Percentiles rank a stretch among this genome's conserved stretches.
Conservation (phyloP, 805 yeast species). For the Diddensiella santjacobensis region DNA sequence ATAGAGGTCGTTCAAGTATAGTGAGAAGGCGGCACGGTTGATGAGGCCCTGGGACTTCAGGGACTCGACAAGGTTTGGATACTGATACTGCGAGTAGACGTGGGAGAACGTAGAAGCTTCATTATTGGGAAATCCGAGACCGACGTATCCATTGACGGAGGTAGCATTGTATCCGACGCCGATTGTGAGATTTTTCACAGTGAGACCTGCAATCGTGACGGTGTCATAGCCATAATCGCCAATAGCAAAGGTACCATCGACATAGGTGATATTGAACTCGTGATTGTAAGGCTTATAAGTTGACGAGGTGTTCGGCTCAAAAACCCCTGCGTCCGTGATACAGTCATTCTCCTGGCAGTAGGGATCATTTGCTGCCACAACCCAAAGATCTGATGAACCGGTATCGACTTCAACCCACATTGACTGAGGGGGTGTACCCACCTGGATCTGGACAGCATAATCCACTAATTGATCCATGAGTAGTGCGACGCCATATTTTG, state of each 20-base stretch:
- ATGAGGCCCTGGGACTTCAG: constrained; percentile 48
- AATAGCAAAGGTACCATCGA: constrained; percentile 27
- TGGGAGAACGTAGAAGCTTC: constrained; percentile 11
- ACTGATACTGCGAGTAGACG: constrained; percentile 27
- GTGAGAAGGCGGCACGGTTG: constrained; percentile 43
- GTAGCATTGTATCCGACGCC: constrained; percentile 69
- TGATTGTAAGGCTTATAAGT: constrained; percentile 10
- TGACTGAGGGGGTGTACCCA: constrained; percentile 45
- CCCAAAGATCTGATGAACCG: constrained; percentile 51
- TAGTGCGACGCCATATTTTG: not conserved
- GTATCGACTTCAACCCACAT: constrained; percentile 44
- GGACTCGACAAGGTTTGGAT: constrained; percentile 61
- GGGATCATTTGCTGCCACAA: constrained; percentile 33
- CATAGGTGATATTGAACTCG: constrained; percentile 21
- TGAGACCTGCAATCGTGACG: constrained; percentile 48
- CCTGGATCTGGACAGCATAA: constrained; percentile 22
- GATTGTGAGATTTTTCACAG: constrained; percentile 52
- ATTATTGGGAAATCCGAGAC: constrained; percentile 35
- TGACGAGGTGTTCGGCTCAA: constrained; percentile 6
- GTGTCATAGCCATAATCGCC: constrained; percentile 65
- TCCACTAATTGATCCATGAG: constrained; percentile 9
- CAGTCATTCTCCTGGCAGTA: constrained; percentile 14
- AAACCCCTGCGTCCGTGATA: constrained; percentile 8
- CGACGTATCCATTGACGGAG: constrained; percentile 52
- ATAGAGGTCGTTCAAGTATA: constrained; percentile 38